Evolutionary conservation across 208 protist genomes (phyloP).

Genomic region (Trypanosoma mega): DNA sequence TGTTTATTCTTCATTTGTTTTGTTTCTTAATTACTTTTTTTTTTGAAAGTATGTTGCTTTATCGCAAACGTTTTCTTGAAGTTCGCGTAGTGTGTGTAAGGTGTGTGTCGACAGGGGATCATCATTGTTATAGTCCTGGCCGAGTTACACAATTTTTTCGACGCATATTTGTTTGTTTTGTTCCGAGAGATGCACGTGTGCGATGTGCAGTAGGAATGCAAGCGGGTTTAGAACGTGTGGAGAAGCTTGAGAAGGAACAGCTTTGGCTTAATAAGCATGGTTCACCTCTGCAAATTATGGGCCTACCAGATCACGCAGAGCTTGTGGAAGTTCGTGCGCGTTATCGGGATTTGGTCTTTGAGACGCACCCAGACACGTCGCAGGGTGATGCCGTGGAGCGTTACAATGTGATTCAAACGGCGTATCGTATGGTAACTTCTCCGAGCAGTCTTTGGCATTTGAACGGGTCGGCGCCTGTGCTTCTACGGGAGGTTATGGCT

Average conservation of each 20-base stretch:
- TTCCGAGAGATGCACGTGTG: slow-evolving; percentile 32
- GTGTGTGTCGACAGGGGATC: slow-evolving; percentile 63
- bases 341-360: slow-evolving; percentile 66
- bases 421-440: slow-evolving; percentile 66
- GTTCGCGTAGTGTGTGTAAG: too few species aligned
- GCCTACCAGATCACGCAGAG: slow-evolving; percentile 78
- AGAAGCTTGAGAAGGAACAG: slow-evolving; percentile 61
- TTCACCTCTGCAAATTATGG: slow-evolving; percentile 74
- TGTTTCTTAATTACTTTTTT: too few species aligned
- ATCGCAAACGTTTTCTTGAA: too few species aligned
- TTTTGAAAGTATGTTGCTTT: too few species aligned
- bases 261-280: slow-evolving; percentile 73
- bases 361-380: slow-evolving; percentile 77
- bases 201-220: slow-evolving; percentile 52
- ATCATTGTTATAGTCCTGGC: slow-evolving; percentile 72
- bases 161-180: slow-evolving; percentile 37
- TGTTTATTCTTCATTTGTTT: too few species aligned
- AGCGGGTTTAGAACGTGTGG: slow-evolving; percentile 55
- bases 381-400: slow-evolving; percentile 30
- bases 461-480: slow-evolving; percentile 62
- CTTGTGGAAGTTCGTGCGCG: slow-evolving; percentile 65
- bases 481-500: slow-evolving; percentile 46
- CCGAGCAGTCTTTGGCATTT: slow-evolving; percentile 76
- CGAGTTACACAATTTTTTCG: slow-evolving; percentile 39
- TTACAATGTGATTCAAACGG: slow-evolving; percentile 65